Conservation (phyloP, 768 basidiomycete species). For the Serpula lacrymans region DNA sequence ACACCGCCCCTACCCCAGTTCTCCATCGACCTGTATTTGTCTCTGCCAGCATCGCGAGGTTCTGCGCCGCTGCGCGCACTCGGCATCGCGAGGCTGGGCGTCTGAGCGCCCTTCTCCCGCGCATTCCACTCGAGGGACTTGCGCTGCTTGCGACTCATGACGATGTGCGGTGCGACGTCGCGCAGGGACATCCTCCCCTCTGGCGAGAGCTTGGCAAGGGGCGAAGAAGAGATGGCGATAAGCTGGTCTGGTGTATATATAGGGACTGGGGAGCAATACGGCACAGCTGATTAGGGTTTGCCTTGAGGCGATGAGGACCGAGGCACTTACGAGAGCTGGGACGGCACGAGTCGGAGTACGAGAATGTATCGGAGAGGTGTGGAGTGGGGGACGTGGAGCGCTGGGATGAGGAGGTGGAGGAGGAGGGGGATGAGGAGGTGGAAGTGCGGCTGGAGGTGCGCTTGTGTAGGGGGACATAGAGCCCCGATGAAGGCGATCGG, state of each 20-base stretch:
- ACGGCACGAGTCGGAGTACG: neutral
- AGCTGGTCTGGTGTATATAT: constrained; percentile 26
- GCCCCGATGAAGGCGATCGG: constrained; percentile 13
- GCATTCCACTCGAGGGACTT: constrained; percentile 21
- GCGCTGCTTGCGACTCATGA: constrained; percentile 22
- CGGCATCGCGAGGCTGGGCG: no score
- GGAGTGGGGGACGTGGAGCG: neutral
- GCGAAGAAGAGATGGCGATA: constrained; percentile 18
- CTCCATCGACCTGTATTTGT: no score
- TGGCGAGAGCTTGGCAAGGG: constrained; percentile 12
- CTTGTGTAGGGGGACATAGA: constrained; percentile 42
- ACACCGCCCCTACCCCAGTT: no score
- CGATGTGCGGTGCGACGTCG: constrained; percentile 20
- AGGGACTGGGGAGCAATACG: neutral
- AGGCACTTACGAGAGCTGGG: constrained; percentile 3
- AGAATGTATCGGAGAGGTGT: constrained; percentile 1
- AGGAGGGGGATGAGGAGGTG: constrained; percentile 11
- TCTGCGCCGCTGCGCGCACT: no score
- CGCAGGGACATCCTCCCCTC: constrained; percentile 10
- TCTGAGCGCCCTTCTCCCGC: constrained; percentile 5
- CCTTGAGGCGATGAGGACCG: neutral
- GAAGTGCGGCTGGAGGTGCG: constrained; percentile 22
- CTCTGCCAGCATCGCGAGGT: no score
- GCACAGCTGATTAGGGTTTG: neutral
- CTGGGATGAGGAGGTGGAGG: constrained; percentile 1